Percentiles rank a stretch among this genome's conserved stretches.
phyloP scores from a whole-genome alignment of 169 alveolate species.

The Miamiensis avidus region DNA sequence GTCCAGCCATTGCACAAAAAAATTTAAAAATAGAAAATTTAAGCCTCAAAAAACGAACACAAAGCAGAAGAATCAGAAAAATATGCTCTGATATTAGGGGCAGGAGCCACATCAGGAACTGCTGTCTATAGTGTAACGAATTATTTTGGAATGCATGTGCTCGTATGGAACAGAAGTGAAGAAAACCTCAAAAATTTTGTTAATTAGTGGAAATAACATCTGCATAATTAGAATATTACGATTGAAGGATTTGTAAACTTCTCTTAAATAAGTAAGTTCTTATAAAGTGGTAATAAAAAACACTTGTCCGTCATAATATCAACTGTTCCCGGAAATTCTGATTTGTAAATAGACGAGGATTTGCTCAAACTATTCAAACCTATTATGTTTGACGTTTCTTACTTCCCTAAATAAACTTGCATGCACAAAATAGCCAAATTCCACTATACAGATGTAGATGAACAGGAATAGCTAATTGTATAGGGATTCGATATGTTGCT shows the following conservation, averaged over 20 bases:
- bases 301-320: background rate
- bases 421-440: too few species aligned
- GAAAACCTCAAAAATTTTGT: background rate
- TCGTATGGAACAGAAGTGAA: background rate
- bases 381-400: background rate
- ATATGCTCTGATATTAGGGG: background rate
- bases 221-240: too few species aligned
- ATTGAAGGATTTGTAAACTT: background rate
- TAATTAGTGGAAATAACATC: background rate
- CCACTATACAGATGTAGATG: background rate
- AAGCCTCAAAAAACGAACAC: background rate
- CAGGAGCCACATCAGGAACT: background rate
- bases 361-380: background rate
- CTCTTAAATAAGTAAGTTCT: too few species aligned
- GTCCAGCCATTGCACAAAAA: background rate
- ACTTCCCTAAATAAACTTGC: background rate
- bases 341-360: too few species aligned
- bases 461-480: background rate
- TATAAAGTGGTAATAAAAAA: too few species aligned
- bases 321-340: background rate
- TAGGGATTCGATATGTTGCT: background rate
- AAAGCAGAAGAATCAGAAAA: background rate
- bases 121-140: background rate
- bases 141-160: background rate
- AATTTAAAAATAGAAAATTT: too few species aligned